Evolutionary conservation across 2,329 filamentous ascomycete genomes (phyloP).

Genomic region (Aspergillus carbonarius): DNA sequence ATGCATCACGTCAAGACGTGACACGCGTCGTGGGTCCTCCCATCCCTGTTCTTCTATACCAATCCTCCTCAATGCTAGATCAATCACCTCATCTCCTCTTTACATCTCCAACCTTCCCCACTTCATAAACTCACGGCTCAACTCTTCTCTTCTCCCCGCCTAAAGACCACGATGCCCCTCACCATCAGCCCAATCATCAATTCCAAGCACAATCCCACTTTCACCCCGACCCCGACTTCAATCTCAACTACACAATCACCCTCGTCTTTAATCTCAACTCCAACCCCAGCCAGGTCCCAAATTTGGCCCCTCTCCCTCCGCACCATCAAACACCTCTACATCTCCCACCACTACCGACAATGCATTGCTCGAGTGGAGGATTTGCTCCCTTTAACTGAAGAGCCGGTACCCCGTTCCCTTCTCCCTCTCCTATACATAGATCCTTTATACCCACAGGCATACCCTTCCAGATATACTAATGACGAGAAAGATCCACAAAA

Average conservation of each 20-base stretch:
- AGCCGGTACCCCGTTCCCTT: conserved; percentile 28
- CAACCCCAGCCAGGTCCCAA: conserved; percentile 15
- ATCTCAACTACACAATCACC: not conserved
- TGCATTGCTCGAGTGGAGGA: conserved; percentile 36
- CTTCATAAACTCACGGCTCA: not conserved
- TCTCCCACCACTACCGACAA: conserved; percentile 42
- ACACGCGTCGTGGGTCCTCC: not conserved
- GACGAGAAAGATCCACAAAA: conserved; percentile 24
- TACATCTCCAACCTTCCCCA: not conserved
- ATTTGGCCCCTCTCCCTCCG: conserved; percentile 37
- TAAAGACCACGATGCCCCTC: not conserved
- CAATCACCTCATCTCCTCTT: no score
- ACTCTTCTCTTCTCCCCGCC: no score
- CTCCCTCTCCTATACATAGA: no score
- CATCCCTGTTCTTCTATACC: not conserved
- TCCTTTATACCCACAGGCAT: no score
- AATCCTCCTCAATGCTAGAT: not conserved
- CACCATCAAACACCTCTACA: conserved; percentile 38
- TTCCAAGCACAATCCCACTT: not conserved
- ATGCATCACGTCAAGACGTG: not conserved
- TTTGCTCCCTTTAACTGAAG: conserved; percentile 27
- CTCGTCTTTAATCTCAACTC: not conserved
- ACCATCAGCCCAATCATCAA: not conserved
- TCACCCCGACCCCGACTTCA: conserved; percentile 9
- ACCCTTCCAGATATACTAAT: not conserved